phyloP scores from a whole-genome alignment of 2,329 filamentous ascomycete species.

The Fusarium goolgardi region DNA sequence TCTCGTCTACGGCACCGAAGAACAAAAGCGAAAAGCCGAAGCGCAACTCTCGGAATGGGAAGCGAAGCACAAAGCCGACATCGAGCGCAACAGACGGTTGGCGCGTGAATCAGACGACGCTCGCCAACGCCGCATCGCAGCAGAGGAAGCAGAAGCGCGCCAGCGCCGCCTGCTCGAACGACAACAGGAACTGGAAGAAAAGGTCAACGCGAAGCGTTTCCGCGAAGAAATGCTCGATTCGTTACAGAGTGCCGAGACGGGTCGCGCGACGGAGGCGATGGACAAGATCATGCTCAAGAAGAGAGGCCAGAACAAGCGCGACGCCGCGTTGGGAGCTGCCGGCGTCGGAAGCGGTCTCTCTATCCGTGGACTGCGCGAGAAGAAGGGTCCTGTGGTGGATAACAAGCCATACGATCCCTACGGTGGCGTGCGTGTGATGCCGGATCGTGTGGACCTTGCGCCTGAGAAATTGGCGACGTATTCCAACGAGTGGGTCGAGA shows the following conservation, averaged over 20 bases:
- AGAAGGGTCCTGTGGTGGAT: constrained; percentile 58
- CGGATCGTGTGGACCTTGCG: constrained; percentile 74
- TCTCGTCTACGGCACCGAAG: constrained; percentile 77
- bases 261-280: constrained; percentile 69
- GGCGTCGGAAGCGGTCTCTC: constrained; percentile 59
- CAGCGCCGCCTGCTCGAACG: constrained; percentile 69
- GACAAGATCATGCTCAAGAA: constrained; percentile 78
- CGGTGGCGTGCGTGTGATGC: constrained; percentile 75
- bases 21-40: constrained; percentile 65
- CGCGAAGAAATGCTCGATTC: constrained; percentile 77
- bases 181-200: constrained; percentile 77
- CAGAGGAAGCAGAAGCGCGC: constrained; percentile 74
- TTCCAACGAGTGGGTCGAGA: constrained; percentile 78
- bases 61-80: constrained; percentile 75
- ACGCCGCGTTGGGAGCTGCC: constrained; percentile 52
- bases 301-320: constrained; percentile 65
- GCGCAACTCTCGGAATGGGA: constrained; percentile 70
- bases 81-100: constrained; percentile 69
- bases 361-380: constrained; percentile 84
- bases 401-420: constrained; percentile 90
- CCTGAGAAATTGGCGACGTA: constrained; percentile 69
- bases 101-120: constrained; percentile 67
- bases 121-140: constrained; percentile 65
- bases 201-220: constrained; percentile 70
- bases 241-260: constrained; percentile 70